Base-by-base conservation (phyloP, 768 basidiomycete species). In the Cytidiella melzeri region DNA sequence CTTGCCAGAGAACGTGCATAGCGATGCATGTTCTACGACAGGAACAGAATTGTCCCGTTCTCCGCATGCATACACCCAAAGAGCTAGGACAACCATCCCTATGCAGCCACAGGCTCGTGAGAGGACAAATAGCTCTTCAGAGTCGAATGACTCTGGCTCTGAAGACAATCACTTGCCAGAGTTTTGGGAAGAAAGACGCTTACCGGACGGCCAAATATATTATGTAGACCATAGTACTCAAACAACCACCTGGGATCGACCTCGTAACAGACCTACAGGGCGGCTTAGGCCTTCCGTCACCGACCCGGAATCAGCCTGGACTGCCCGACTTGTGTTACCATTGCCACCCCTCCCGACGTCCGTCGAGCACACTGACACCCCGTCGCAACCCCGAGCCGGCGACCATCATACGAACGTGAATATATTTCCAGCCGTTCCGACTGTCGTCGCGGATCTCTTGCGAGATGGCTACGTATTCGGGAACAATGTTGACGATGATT, bases 141-240 rank as follows among this genome's bases (percentile, higher is more conserved):
- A 34, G 15, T 34, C 30, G 9, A 15, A 34, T 34, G 30, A 34
- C 19, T 45, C 3, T 1, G 41, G 30, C 27, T 23, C 20, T 5
- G 47, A 43, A 10, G 46, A 39, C 24, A 38, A 25, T 6, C 46
- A 45, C 3, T 40, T 53, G 12, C 52, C 52, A 18, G 42, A 44
- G 5, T 53, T 53, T 21, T 53, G 52, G 52, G 52, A 53, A 28
- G 41, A 48, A 36, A 10, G n/a, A 11, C 38, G 28, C 4, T n/a
- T 43, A 2, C 11, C n/a, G 3, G 52, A 53, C 28, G 52, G 52
- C 12, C 30, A 45, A 41, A 94, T 98, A 5, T 97, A 98, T 73
- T 99, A 98, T 64, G 95, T 99, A 43, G 96, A 99, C 67, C 96
- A 99, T 72, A 97, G 96, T 69, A 97, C 96, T 45, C 94, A 97